Base-by-base conservation (phyloP, 2,329 filamentous ascomycete species). In the Cladosporium austrohemisphaericum region DNA sequence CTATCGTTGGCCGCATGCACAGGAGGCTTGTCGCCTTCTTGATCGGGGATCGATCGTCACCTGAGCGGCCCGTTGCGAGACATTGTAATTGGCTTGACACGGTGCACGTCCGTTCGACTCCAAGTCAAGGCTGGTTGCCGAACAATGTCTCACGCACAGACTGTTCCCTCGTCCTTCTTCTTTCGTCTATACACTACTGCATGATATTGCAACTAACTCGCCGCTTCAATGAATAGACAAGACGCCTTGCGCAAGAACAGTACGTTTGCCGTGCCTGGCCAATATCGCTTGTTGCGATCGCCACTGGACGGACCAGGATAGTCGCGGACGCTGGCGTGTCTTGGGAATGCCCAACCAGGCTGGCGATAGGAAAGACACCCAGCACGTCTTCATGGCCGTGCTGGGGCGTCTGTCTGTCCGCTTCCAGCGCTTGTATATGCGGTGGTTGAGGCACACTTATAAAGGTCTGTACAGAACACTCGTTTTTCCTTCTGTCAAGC, bases 131-230 rank as follows among this genome's bases (percentile, higher is more conserved):
- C 11, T 35, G 14, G 16, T 16, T 9, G 16, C 32, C 32, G 14
- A 35, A 19, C 32, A 35, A 35, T 16, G 32, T 35, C 32, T 16
- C 32, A 16, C 32, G 14, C 16, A 16, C n/a, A 16, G 14, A 35
- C 32, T 11, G 11, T 32, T 28, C 26, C 23, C 37, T 37, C 33
- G 25, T 32, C 44, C 44, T 47, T 38, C 44, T 47, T 47, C 44
- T 38, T 47, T 47, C 33, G 44, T 47, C 33, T 31, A 22, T 29
- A 20, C 33, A 31, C 44, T 47, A 47, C 44, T 47, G 44, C 44
- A 47, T 25, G 33, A 25, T 16, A 31, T 19, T 38, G 33, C 44
- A 19, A 38, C 44, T 29, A 38, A 19, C 18, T 31, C 31, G 13
- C 20, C 22, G n/a, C 14, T 18, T 28, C 20, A 22, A 37, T 18